A percentile compares a stretch with the other conserved stretches of the same genome.
phyloP scores from a whole-genome alignment of 805 yeast species.

The Barnettozyma vustinii region DNA sequence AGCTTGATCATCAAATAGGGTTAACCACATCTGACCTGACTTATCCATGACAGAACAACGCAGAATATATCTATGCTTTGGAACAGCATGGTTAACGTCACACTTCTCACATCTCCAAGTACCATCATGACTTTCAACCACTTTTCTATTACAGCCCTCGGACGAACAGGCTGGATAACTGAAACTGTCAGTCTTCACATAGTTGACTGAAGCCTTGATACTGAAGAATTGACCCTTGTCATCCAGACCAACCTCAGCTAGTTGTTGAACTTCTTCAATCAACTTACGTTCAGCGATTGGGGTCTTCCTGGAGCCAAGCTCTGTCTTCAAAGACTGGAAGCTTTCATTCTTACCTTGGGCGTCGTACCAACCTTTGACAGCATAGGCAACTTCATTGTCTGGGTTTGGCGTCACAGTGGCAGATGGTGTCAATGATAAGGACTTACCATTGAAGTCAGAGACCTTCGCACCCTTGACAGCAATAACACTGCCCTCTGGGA shows the following conservation, averaged over 20 bases:
- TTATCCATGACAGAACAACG: slow-evolving; percentile 73
- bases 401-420: slow-evolving; percentile 79
- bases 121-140: slow-evolving; percentile 64
- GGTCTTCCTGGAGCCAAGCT: slow-evolving; percentile 35
- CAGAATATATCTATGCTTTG: slow-evolving; percentile 75
- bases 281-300: slow-evolving; percentile 55
- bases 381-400: slow-evolving; percentile 81
- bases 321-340: slow-evolving; percentile 59
- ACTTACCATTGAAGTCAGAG: slow-evolving; percentile 82
- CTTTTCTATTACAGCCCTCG: slow-evolving; percentile 79
- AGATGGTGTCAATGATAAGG: slow-evolving; percentile 72
- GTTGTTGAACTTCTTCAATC: slow-evolving; percentile 58
- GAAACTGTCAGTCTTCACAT: slow-evolving; percentile 67
- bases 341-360: slow-evolving; percentile 59
- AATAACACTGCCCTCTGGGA: slow-evolving; percentile 75
- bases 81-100: slow-evolving; percentile 60
- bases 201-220: slow-evolving; percentile 69
- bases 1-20: slow-evolving; percentile 85
- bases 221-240: slow-evolving; percentile 79
- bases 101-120: slow-evolving; percentile 95
- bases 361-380: slow-evolving; percentile 93
- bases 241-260: slow-evolving; percentile 56
- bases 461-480: slow-evolving; percentile 90
- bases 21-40: slow-evolving; percentile 81
- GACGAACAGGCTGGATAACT: slow-evolving; percentile 86